Conservation (phyloP, 2,329 filamentous ascomycete species). For the Aotearoamyces nothofagi region DNA sequence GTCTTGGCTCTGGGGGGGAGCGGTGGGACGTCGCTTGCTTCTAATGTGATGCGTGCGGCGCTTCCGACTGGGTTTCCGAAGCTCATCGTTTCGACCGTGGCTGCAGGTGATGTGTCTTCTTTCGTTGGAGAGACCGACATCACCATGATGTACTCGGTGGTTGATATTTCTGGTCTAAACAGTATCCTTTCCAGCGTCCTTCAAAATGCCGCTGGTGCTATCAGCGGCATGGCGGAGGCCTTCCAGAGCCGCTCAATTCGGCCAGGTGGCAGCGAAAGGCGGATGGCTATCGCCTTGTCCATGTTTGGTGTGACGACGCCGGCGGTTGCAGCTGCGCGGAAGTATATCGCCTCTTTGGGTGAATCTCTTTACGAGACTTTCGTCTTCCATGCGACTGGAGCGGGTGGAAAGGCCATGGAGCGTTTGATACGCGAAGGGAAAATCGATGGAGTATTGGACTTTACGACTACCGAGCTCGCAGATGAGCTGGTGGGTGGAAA, state of each 20-base stretch:
- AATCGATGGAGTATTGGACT: conserved; percentile 51
- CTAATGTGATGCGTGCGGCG: conserved; percentile 42
- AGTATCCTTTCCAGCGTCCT: conserved; percentile 39
- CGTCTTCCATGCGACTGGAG: conserved; percentile 56
- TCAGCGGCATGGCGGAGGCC: conserved; percentile 38
- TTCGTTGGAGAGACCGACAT: conserved; percentile 57
- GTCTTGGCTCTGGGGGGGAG: conserved; percentile 47
- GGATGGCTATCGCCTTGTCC: conserved; percentile 43
- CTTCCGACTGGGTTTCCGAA: conserved; percentile 55
- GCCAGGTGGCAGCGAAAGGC: no score
- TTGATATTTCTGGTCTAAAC: conserved; percentile 55
- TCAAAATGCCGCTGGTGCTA: conserved; percentile 45
- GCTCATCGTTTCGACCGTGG: conserved; percentile 54
- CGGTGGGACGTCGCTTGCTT: conserved; percentile 43
- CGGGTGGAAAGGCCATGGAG: conserved; percentile 56
- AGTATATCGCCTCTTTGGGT: conserved; percentile 29
- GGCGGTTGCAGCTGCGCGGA: conserved; percentile 38
- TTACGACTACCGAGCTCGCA: conserved; percentile 58
- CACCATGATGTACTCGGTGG: conserved; percentile 54
- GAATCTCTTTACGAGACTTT: conserved; percentile 36
- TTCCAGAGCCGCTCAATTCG: conserved; percentile 15
- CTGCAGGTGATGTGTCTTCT: conserved; percentile 46
- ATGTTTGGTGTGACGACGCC: conserved; percentile 67
- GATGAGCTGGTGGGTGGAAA: conserved; percentile 48
- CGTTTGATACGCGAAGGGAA: conserved; percentile 37